A percentile compares a stretch with the other conserved stretches of the same genome.
Evolutionary conservation across 1,139 yeast genomes (phyloP).

Genomic region (Debaryomycetaceae sp.): DNA sequence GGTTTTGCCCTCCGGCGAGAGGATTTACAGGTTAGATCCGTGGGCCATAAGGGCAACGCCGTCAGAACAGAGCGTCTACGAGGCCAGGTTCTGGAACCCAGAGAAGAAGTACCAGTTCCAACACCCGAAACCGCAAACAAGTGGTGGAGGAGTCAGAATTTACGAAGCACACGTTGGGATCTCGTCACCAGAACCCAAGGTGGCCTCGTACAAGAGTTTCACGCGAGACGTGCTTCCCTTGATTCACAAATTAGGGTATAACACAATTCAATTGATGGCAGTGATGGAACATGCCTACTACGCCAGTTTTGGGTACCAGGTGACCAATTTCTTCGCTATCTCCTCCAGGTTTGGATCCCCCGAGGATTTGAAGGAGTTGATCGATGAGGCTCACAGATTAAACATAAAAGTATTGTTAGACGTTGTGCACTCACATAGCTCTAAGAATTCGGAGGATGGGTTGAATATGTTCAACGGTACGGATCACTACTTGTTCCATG

Average conservation of each 20-base stretch:
- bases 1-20: conserved; percentile 62
- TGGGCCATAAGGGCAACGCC: conserved; percentile 86
- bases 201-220: conserved; percentile 85
- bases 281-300: conserved; percentile 98
- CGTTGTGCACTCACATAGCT: conserved; percentile 94
- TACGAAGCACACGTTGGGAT: conserved; percentile 98
- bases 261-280: conserved; percentile 94
- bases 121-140: conserved; percentile 55
- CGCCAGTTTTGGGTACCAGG: conserved; percentile 95
- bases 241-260: conserved; percentile 80
- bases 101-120: conserved; percentile 53
- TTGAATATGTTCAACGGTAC: conserved; percentile 92
- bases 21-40: conserved; percentile 80
- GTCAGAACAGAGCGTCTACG: conserved; percentile 53
- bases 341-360: conserved; percentile 93
- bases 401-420: conserved; percentile 87
- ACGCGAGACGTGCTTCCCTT: conserved; percentile 78
- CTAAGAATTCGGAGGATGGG: conserved; percentile 92
- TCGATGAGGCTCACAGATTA: conserved; percentile 86
- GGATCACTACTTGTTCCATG: conserved; percentile 91
- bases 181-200: conserved; percentile 81
- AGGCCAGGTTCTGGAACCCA: conserved; percentile 86
- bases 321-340: conserved; percentile 86
- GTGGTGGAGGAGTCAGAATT: conserved; percentile 53
- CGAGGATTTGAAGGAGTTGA: conserved; percentile 84